Conservation (phyloP, 177 flowering plant genomes). For the Vitis hybrid region DNA sequence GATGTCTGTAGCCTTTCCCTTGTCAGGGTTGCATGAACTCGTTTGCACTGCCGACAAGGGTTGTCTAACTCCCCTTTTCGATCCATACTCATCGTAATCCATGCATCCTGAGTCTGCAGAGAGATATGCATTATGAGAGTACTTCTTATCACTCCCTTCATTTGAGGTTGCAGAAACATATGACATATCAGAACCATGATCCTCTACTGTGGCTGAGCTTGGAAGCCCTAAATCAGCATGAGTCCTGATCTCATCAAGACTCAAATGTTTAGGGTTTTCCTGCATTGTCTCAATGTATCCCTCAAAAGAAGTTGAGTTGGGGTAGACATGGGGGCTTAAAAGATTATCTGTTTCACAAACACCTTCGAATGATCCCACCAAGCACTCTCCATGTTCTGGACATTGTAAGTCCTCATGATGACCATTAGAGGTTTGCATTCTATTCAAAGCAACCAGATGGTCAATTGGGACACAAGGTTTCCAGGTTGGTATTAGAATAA, state of each 20-base stretch:
- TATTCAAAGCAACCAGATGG: conserved; percentile 20
- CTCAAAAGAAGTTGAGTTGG: conserved; percentile 20
- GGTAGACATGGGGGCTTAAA: conserved; percentile 11
- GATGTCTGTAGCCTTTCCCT: conserved; percentile 3
- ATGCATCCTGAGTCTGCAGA: conserved; percentile 15
- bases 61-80: conserved; percentile 14
- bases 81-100: conserved; percentile 12
- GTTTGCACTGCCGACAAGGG: conserved; percentile 15
- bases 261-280: conserved; percentile 17
- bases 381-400: conserved; percentile 14
- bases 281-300: conserved; percentile 18
- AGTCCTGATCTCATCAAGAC: conserved; percentile 23
- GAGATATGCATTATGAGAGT: conserved; percentile 10
- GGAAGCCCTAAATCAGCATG: conserved; percentile 19
- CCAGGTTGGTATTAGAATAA: conserved; percentile 47
- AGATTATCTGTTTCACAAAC: conserved; percentile 11
- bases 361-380: conserved; percentile 21
- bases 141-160: conserved; percentile 18
- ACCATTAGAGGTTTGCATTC: conserved; percentile 7
- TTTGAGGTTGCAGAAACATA: conserved; percentile 28
- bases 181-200: conserved; percentile 33
- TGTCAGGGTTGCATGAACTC: conserved; percentile 7
- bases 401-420: conserved; percentile 13
- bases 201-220: conserved; percentile 15
- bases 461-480: conserved; percentile 37